phyloP scores from a whole-genome alignment of 257 asterid species.

The Vinca minor region DNA sequence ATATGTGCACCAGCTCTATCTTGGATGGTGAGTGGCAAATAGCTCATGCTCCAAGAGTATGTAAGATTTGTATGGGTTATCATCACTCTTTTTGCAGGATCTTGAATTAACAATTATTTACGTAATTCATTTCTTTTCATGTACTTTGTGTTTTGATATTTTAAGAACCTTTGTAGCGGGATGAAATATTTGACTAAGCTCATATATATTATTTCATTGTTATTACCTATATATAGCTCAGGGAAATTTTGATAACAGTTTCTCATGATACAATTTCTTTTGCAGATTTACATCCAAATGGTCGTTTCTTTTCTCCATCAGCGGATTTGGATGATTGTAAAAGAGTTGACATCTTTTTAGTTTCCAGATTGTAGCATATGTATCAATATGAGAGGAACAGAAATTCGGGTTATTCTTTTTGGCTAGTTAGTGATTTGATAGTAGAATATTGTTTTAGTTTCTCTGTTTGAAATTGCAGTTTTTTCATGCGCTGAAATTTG shows the following conservation, averaged over 20 bases:
- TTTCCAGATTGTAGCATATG: slow-evolving; percentile 28
- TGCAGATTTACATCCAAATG: neutral
- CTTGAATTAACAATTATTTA: no score
- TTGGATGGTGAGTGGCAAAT: neutral
- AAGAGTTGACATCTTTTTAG: slow-evolving; percentile 8
- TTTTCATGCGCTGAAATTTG: neutral
- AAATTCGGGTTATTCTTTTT: slow-evolving; percentile 12
- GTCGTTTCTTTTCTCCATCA: neutral
- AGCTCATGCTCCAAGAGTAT: neutral
- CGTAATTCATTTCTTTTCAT: no score
- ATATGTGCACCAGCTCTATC: no score
- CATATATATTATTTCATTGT: neutral
- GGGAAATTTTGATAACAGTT: no score
- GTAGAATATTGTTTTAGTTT: neutral
- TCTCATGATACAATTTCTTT: neutral
- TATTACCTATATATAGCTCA: neutral
- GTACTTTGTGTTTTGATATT: no score
- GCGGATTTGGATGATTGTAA: slow-evolving; percentile 9
- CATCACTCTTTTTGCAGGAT: neutral
- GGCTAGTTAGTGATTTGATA: slow-evolving; percentile 4
- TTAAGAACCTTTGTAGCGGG: no score
- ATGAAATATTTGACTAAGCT: neutral
- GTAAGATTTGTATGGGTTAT: neutral
- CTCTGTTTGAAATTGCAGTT: slow-evolving; percentile 4
- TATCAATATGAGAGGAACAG: slow-evolving; percentile 20